Base-by-base conservation (phyloP, 1,284 basidiomycete species). In the Irpex rosettiformis region DNA sequence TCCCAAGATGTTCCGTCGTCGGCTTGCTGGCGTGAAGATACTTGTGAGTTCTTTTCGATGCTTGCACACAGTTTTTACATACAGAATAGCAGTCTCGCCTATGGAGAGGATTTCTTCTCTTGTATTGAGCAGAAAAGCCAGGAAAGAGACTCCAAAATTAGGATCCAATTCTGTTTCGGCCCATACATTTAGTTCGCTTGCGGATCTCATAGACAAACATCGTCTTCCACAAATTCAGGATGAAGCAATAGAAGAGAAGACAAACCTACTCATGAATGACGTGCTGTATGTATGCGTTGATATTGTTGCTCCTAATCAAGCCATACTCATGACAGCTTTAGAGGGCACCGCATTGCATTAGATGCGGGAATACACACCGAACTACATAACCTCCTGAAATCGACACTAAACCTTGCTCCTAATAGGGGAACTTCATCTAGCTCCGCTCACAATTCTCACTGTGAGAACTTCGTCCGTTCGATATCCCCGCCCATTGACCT, bases 51-150 rank as follows among this genome's bases (percentile, higher is more conserved):
- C 5, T 48, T 49, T 25, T 52, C 49, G 57, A 29, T 56, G 52
- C 18, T 37, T 51, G 59, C 62, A n/a, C 64, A 60, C 58, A 53
- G 60, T n/a, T 51, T 66, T 68, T 40, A 59, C 61, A 28, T 63
- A 65, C 30, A 60, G 54, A 62, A 29, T 27, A 64, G 65, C 68
- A 60, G 33, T 60, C 45, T 63, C 59, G 65, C 65, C 27, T 67
- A 3, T 51, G 69, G 3, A 64, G 62, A 54, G 70, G 48, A 76
- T 75, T 2, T 65, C 75, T 63, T 73, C 75, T 2, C 79, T 79
- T 13, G 54, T 79, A 10, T 65, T 82, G 37, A 76, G 78, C 24
- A 63, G 63, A 6, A 68, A 70, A 18, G 72, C 80, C 2, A 69
- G 62, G 28, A 69, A 65, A 3, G 69, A 76, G 62, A 80, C 78